Conservation (phyloP, 2,329 filamentous ascomycete species). For the Nemania sp. region DNA sequence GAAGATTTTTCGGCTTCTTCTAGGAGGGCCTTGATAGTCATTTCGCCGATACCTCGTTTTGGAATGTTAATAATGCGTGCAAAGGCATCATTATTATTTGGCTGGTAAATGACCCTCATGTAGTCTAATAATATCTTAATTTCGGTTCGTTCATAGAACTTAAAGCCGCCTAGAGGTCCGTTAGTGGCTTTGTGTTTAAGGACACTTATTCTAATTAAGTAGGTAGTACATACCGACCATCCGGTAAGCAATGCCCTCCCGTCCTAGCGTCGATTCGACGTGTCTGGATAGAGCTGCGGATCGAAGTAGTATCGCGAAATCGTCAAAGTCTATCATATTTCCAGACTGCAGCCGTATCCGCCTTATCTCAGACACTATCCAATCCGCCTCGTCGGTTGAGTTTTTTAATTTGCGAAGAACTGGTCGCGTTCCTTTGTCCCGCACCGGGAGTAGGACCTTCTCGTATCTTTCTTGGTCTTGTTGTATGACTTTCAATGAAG, state of each 20-base stretch:
- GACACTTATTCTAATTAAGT: not conserved
- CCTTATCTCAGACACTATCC: conserved; percentile 84
- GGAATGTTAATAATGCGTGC: conserved; percentile 84
- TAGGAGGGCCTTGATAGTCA: conserved; percentile 72
- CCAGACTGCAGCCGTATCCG: conserved; percentile 73
- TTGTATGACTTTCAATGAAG: conserved; percentile 84
- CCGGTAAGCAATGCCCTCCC: conserved; percentile 80
- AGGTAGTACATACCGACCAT: conserved; percentile 70
- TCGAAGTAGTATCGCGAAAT: conserved; percentile 85
- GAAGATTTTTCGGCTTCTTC: conserved; percentile 74
- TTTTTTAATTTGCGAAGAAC: conserved; percentile 76
- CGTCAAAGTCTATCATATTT: conserved; percentile 70
- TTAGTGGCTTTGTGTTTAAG: conserved; percentile 10
- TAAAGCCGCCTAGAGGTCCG: conserved; percentile 60
- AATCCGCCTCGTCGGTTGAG: conserved; percentile 75
- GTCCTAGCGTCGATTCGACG: conserved; percentile 82
- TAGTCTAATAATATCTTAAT: conserved; percentile 89
- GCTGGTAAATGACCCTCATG: conserved; percentile 79
- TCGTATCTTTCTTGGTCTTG: conserved; percentile 81
- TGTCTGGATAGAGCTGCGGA: conserved; percentile 80
- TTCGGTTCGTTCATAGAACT: conserved; percentile 90
- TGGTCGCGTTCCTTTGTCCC: conserved; percentile 76
- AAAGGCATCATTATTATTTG: conserved; percentile 84
- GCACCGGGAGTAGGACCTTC: conserved; percentile 79
- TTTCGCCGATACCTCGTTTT: conserved; percentile 77